phyloP scores from a whole-genome alignment of 148 eudicot species.

The Pouteria glomerata region DNA sequence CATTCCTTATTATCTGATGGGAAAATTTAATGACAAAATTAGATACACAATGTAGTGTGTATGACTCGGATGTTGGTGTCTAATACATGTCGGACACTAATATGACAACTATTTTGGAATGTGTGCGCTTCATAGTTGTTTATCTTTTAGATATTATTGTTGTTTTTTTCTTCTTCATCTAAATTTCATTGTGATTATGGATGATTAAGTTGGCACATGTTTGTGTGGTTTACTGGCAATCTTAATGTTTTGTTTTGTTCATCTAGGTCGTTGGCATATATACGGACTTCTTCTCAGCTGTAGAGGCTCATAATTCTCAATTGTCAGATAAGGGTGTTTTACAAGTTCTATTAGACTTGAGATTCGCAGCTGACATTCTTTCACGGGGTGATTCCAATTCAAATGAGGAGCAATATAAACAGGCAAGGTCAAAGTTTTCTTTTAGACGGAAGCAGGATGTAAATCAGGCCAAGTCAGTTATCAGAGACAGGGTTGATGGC shows the following conservation, averaged over 20 bases:
- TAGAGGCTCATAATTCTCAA: constrained; percentile 33
- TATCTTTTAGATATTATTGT: too few species aligned
- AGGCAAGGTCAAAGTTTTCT: constrained; percentile 41
- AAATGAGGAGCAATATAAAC: constrained; percentile 39
- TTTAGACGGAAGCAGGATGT: constrained; percentile 70
- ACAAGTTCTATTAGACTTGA: constrained; percentile 80
- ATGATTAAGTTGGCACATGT: constrained; percentile 3
- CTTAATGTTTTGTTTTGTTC: constrained; percentile 9
- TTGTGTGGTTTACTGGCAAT: background rate
- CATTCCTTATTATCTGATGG: too few species aligned
- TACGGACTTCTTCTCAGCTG: constrained; percentile 42
- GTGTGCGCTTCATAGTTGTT: too few species aligned
- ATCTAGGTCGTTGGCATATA: constrained; percentile 63
- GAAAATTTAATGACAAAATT: too few species aligned
- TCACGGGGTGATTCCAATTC: constrained; percentile 59
- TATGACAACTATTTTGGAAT: too few species aligned
- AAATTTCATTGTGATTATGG: background rate
- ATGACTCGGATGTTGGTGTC: too few species aligned
- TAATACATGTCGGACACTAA: too few species aligned
- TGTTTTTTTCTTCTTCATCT: background rate
- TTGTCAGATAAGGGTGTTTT: constrained; percentile 81
- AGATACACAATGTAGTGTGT: too few species aligned
- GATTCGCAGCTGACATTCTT: constrained; percentile 76
- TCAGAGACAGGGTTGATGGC: constrained; percentile 52
- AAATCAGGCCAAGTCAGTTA: constrained; percentile 50